Percentiles rank a stretch among this genome's conserved stretches.
These are phyloP conservation scores for Botrytis medusae DNA, from an alignment of 2,329 filamentous ascomycete genomes.

Conservation along the genomic window DNA sequence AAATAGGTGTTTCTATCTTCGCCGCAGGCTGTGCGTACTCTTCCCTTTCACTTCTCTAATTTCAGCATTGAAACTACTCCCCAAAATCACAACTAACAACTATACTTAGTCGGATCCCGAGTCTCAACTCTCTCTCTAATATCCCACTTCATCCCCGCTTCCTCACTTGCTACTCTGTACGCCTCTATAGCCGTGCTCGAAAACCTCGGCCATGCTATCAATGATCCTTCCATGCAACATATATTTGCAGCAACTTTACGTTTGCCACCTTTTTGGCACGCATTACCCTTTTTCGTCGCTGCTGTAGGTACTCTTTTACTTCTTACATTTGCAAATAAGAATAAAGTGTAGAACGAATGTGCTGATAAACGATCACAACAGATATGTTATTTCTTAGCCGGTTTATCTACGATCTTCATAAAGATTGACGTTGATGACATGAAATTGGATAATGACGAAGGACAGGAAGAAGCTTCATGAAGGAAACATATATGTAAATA, in stretches of 20 bases:
- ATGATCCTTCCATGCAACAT: constrained; percentile 37
- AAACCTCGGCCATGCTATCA: constrained; percentile 36
- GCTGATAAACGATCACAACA: background rate
- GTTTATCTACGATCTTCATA: constrained; percentile 10
- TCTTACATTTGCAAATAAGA: background rate
- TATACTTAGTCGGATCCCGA: constrained; percentile 29
- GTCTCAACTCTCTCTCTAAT: constrained; percentile 36
- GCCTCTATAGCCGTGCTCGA: constrained; percentile 37
- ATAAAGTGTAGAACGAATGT: background rate
- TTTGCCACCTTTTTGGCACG: constrained; percentile 33
- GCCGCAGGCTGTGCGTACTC: constrained; percentile 35
- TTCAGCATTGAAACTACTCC: constrained; percentile 25
- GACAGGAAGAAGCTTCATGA: background rate
- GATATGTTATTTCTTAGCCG: constrained; percentile 16
- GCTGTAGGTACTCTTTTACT: constrained; percentile 31
- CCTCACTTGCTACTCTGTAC: constrained; percentile 35
- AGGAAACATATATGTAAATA: background rate
- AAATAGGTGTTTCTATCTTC: constrained; percentile 35
- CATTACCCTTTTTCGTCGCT: constrained; percentile 37
- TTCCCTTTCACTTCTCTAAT: constrained; percentile 29
- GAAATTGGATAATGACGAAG: background rate
- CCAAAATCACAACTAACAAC: constrained; percentile 5
- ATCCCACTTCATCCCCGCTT: constrained; percentile 33
- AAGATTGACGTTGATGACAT: background rate
- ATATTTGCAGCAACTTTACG: constrained; percentile 35